These are phyloP conservation scores for Paracoccidioides brasiliensis DNA, from an alignment of 2,329 filamentous ascomycete species.

Conservation along the genomic window DNA sequence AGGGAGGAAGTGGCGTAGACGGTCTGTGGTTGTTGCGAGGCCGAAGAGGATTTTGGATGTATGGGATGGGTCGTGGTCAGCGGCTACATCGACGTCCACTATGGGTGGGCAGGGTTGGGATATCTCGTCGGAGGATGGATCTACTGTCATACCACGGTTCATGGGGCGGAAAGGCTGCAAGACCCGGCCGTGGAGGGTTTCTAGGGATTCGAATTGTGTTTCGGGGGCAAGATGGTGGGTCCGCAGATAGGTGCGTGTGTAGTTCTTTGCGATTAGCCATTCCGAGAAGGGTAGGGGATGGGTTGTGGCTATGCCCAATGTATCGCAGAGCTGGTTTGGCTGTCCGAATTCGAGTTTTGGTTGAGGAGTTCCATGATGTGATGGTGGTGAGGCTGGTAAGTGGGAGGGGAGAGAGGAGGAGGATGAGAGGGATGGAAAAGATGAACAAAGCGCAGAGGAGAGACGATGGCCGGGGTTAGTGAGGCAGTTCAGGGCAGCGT, in stretches of 20 bases:
- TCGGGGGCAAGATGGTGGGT: constrained; percentile 24
- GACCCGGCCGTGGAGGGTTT: constrained; percentile 26
- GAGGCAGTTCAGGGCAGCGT: constrained; percentile 23
- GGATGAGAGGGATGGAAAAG: constrained; percentile 3
- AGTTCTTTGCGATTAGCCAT: constrained; percentile 33
- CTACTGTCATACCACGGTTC: constrained; percentile 27
- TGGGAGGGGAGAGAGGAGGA: neutral
- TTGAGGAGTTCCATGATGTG: constrained; percentile 9
- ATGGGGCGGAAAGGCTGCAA: constrained; percentile 26
- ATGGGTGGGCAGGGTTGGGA: constrained; percentile 25
- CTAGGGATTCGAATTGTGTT: constrained; percentile 27
- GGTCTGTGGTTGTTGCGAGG: constrained; percentile 31
- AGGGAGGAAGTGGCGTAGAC: constrained; percentile 28
- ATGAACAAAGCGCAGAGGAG: constrained; percentile 4
- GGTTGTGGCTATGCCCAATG: constrained; percentile 19
- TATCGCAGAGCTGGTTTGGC: constrained; percentile 19
- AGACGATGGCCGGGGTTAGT: constrained; percentile 24
- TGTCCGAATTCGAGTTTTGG: constrained; percentile 15
- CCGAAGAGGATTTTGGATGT: constrained; percentile 32
- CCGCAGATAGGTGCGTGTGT: constrained; percentile 31
- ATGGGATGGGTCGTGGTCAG: constrained; percentile 25
- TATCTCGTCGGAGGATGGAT: constrained; percentile 17
- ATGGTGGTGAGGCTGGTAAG: neutral
- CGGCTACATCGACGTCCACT: constrained; percentile 29
- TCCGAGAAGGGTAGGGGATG: constrained; percentile 27